Conservation (phyloP, 1,284 basidiomycete genomes). For the Cutaneotrichosporon curvatum region DNA sequence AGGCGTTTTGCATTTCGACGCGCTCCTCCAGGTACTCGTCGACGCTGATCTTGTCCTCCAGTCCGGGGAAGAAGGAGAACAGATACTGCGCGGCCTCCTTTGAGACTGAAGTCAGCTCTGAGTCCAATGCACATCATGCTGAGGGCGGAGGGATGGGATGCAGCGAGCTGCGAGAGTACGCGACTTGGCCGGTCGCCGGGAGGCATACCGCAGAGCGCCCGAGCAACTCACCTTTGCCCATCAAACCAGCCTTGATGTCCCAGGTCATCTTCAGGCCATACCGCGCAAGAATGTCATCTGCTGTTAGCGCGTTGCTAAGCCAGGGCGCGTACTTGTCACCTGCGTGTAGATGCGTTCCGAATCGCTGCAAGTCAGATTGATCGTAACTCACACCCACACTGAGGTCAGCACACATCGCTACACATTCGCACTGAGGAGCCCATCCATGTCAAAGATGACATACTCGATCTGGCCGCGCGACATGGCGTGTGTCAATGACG, state of each 20-base stretch:
- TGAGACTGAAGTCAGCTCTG: constrained; percentile 19
- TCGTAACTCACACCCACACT: constrained; percentile 20
- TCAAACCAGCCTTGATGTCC: constrained; percentile 46
- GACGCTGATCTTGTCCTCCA: constrained; percentile 36
- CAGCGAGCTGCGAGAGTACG: too few relatives aligned
- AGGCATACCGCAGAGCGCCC: too few relatives aligned
- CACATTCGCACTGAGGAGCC: constrained; percentile 31
- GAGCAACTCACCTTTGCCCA: constrained; percentile 42
- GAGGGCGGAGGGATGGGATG: background rate
- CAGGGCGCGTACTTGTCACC: constrained; percentile 27
- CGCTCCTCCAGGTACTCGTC: constrained; percentile 43
- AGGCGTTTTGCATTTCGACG: constrained; percentile 34
- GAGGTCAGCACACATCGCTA: constrained; percentile 4
- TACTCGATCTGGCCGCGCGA: constrained; percentile 35
- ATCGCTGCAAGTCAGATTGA: constrained; percentile 17
- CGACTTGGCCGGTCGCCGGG: background rate
- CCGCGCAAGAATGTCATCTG: constrained; percentile 41
- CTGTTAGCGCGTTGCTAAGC: background rate
- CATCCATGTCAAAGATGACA: constrained; percentile 48
- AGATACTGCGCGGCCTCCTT: constrained; percentile 37
- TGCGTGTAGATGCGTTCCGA: constrained; percentile 44
- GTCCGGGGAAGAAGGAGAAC: constrained; percentile 36
- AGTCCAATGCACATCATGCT: too few relatives aligned
- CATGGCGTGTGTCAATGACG: background rate
- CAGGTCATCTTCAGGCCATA: constrained; percentile 43